Base-by-base conservation (phyloP, 257 asterid genomes). In the Solanum acaule region DNA sequence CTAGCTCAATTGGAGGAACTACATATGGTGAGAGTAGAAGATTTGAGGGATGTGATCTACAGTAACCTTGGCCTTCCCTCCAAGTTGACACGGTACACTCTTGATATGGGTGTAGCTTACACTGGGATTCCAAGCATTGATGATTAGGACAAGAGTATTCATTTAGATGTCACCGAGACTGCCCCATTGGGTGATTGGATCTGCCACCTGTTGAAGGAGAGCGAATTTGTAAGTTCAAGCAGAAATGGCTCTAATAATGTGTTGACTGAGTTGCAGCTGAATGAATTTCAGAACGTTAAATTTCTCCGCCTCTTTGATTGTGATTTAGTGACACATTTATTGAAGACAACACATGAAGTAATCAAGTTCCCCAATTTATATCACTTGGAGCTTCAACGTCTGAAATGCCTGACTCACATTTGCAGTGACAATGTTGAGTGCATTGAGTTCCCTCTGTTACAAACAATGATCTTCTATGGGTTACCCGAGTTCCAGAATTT, bases 281-380 rank as follows among this genome's bases (percentile, higher is more conserved):
- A 37, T 75, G 22, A 7, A 37, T 11, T 75, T 75, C 52, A 75
- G 31, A 75, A 75, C 10, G 2, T 75, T 20, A 35, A 22, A 75
- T 0, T 0, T 22, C 52, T 75, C 18, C 0, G 0, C 0, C 6
- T 75, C 31, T 0, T 0, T 0, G 0, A 0, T 0, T 76, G 10
- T 37, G 6, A 76, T 23, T 23, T 1, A 37, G 6, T 76, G 83
- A 76, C 52, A 37, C 83, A 22, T 37, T 37, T 3, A 75, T 10
- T 37, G 20, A 52, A 52, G 1, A 56, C 0, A 0, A 6, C 65
- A 56, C 65, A 56, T 52, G 23, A 16, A 56, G 65, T 56, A 18
- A 18, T 18, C 4, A 40, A 40, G 1, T 10, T 40, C 44, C 44
- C 44, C n/a, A 6, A 56, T 56, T 18, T 56, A 52, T 6, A 52